phyloP scores from a whole-genome alignment of 2,329 filamentous ascomycete genomes.

The Colletotrichum echinochloae region DNA sequence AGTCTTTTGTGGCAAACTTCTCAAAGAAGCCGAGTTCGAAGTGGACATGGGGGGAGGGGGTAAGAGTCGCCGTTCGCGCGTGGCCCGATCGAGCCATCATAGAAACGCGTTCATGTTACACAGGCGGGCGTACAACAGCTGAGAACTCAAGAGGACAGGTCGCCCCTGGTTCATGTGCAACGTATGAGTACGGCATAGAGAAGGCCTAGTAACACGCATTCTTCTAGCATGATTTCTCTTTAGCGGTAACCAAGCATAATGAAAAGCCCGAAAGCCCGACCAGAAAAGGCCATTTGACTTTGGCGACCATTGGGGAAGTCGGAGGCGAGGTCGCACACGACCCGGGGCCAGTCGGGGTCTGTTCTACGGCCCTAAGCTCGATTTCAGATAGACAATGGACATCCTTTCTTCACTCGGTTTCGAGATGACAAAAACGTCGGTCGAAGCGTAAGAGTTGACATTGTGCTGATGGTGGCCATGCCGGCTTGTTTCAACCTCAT shows the following conservation, averaged over 20 bases:
- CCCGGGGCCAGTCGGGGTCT: not conserved
- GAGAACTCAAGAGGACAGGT: conserved; percentile 19
- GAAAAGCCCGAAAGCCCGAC: not conserved
- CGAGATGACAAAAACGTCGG: not conserved
- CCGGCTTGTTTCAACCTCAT: not conserved
- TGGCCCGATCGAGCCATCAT: conserved; percentile 2
- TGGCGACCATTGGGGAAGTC: conserved; percentile 21
- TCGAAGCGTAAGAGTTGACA: not conserved
- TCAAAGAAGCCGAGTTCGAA: conserved; percentile 1
- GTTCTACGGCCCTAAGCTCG: not conserved
- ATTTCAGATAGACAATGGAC: not conserved
- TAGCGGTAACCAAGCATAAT: not conserved
- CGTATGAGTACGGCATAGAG: conserved; percentile 1
- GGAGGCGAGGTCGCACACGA: conserved; percentile 21
- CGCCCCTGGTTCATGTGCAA: conserved; percentile 17
- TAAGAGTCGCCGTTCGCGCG: not conserved
- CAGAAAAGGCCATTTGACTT: not conserved
- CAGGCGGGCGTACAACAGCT: conserved; percentile 16
- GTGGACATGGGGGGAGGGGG: not conserved
- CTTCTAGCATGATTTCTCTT: not conserved
- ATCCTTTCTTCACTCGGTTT: not conserved
- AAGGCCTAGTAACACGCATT: not conserved
- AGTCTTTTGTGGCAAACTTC: not conserved
- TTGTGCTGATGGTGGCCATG: not conserved
- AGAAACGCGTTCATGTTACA: conserved; percentile 16